Evolutionary conservation across 768 basidiomycete genomes (phyloP).

Genomic region (Trametes cinnabarina): DNA sequence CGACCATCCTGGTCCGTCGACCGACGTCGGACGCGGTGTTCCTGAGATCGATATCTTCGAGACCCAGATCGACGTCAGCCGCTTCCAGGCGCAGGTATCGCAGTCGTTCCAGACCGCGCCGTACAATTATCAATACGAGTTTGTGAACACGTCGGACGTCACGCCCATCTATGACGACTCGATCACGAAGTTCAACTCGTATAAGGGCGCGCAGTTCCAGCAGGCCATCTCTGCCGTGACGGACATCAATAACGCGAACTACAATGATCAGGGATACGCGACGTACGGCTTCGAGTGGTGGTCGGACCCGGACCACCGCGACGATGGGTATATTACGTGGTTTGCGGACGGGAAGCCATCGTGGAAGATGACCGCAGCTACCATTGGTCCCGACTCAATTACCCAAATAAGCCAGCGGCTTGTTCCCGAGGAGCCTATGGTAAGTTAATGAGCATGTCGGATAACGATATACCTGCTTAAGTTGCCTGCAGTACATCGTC

Average conservation of each 20-base stretch:
- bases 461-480: background rate
- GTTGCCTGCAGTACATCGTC: conserved; percentile 58
- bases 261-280: conserved; percentile 52
- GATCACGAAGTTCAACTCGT: conserved; percentile 59
- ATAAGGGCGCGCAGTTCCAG: conserved; percentile 69
- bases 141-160: conserved; percentile 50
- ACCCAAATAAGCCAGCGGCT: conserved; percentile 63
- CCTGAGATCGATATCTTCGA: conserved; percentile 96
- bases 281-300: conserved; percentile 81
- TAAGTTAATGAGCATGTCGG: conserved; percentile 34
- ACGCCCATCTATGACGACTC: conserved; percentile 51
- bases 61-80: conserved; percentile 60
- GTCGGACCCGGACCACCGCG: conserved; percentile 63
- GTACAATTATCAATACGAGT: conserved; percentile 68
- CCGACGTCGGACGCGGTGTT: conserved; percentile 63
- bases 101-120: conserved; percentile 83
- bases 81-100: conserved; percentile 63
- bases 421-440: conserved; percentile 91
- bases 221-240: conserved; percentile 72
- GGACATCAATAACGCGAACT: conserved; percentile 51
- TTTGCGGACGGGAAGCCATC: conserved; percentile 59
- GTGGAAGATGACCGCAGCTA: conserved; percentile 68
- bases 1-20: conserved; percentile 85
- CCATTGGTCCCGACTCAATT: conserved; percentile 64
- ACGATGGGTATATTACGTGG: conserved; percentile 85